Evolutionary conservation across 2,329 filamentous ascomycete species (phyloP).

Genomic region (Bimuria novae-zelandiae): DNA sequence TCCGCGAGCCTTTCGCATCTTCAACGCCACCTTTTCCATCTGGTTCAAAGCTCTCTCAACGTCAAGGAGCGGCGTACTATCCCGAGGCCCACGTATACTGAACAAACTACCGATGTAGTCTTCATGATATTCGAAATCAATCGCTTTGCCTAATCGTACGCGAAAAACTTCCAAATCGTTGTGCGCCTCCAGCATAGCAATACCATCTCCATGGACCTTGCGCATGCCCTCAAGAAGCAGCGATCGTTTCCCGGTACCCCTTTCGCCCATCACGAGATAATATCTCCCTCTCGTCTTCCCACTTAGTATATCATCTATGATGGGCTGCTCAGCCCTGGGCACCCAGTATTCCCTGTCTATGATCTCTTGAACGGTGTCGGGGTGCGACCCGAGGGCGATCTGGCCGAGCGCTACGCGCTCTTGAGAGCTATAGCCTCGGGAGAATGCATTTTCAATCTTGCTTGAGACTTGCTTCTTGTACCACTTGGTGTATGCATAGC

Average conservation of each 20-base stretch:
- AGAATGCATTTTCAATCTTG: slow-evolving; percentile 44
- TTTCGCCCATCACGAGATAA: slow-evolving; percentile 88
- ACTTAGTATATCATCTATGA: slow-evolving; percentile 79
- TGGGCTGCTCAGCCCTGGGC: slow-evolving; percentile 74
- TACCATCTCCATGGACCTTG: slow-evolving; percentile 82
- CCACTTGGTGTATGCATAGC: slow-evolving; percentile 40
- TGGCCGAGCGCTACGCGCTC: slow-evolving; percentile 38
- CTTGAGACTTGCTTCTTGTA: slow-evolving; percentile 37
- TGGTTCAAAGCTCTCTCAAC: slow-evolving; percentile 98
- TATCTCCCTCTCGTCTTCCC: slow-evolving; percentile 79
- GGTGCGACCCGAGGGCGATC: slow-evolving; percentile 34
- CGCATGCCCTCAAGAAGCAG: slow-evolving; percentile 95
- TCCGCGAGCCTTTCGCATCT: slow-evolving; percentile 63
- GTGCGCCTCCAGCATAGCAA: slow-evolving; percentile 95
- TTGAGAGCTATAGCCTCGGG: slow-evolving; percentile 39
- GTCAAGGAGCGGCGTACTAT: slow-evolving; percentile 88
- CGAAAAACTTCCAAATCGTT: slow-evolving; percentile 94
- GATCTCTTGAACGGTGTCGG: slow-evolving; percentile 33
- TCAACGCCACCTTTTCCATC: slow-evolving; percentile 88
- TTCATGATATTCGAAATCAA: slow-evolving; percentile 96
- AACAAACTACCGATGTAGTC: slow-evolving; percentile 97
- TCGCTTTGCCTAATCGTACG: slow-evolving; percentile 85
- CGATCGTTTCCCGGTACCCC: slow-evolving; percentile 93
- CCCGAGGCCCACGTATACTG: slow-evolving; percentile 86
- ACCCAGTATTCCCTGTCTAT: slow-evolving; percentile 73